Evolutionary conservation across 768 basidiomycete species (phyloP).

Genomic region (Saitozyma podzolica): DNA sequence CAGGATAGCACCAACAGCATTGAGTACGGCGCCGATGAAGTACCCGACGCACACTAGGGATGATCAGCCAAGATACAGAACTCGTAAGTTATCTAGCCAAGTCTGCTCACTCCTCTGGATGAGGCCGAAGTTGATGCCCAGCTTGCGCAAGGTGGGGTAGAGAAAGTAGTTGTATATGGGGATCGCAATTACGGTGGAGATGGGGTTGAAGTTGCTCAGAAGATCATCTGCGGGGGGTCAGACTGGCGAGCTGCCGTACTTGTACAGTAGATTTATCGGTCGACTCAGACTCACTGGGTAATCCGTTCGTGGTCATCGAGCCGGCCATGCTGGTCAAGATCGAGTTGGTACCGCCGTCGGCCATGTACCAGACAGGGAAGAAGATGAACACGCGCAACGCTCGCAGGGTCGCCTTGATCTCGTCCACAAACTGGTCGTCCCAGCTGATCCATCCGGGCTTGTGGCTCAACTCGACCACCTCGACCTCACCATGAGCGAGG

Average conservation of each 20-base stretch:
- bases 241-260: slow-evolving; percentile 30
- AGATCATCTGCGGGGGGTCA: too few species aligned
- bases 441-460: slow-evolving; percentile 21
- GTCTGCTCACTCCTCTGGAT: slow-evolving; percentile 16
- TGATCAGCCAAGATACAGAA: too few species aligned
- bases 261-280: neutral
- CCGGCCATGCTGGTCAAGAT: slow-evolving; percentile 35
- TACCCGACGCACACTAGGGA: slow-evolving; percentile 14
- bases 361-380: slow-evolving; percentile 41
- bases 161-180: slow-evolving; percentile 42
- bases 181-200: slow-evolving; percentile 26
- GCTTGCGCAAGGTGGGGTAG: slow-evolving; percentile 38
- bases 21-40: slow-evolving; percentile 23
- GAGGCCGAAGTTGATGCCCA: slow-evolving; percentile 16
- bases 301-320: slow-evolving; percentile 29
- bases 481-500: slow-evolving; percentile 8
- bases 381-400: slow-evolving; percentile 40
- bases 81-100: neutral
- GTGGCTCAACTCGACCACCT: slow-evolving; percentile 5
- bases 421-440: slow-evolving; percentile 49
- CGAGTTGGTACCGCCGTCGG: slow-evolving; percentile 37
- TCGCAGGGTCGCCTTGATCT: slow-evolving; percentile 33
- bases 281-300: slow-evolving; percentile 9
- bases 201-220: slow-evolving; percentile 42
- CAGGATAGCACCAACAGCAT: slow-evolving; percentile 39